These are phyloP conservation scores for Voacanga thouarsii DNA, from an alignment of 257 asterid genomes.

Conservation along the genomic window DNA sequence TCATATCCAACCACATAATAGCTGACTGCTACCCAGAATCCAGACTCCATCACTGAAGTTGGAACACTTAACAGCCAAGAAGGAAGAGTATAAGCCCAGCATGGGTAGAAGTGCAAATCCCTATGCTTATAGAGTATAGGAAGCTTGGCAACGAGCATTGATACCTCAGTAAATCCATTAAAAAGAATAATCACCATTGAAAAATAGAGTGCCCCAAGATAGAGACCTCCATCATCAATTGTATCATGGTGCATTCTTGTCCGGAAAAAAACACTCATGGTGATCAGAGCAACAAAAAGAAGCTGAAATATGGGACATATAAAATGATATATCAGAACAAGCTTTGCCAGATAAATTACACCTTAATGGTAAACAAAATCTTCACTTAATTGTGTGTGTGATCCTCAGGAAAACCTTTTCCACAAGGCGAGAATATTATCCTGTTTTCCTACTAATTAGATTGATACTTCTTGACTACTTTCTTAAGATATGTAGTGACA, in stretches of 20 bases:
- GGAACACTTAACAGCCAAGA: constrained; percentile 90
- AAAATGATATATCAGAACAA: constrained; percentile 18
- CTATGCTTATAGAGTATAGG: constrained; percentile 92
- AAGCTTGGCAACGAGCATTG: constrained; percentile 91
- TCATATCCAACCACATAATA: constrained; percentile 89
- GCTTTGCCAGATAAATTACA: not conserved
- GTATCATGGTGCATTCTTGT: constrained; percentile 76
- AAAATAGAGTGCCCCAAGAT: constrained; percentile 77
- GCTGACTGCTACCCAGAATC: constrained; percentile 88
- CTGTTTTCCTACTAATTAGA: not conserved
- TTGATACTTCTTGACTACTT: not conserved
- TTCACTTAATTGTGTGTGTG: not conserved
- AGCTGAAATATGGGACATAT: constrained; percentile 52
- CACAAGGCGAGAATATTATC: not conserved
- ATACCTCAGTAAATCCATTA: constrained; percentile 94
- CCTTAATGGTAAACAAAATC: not conserved
- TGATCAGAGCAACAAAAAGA: constrained; percentile 74
- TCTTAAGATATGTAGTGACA: not conserved
- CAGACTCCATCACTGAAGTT: constrained; percentile 77
- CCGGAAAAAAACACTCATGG: constrained; percentile 96
- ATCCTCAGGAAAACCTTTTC: not conserved
- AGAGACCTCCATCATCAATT: constrained; percentile 83
- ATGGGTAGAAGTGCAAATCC: constrained; percentile 84
- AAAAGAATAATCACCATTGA: constrained; percentile 88
- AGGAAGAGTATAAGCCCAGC: constrained; percentile 93